phyloP scores from a whole-genome alignment of 352 stramenopile species.

The Peronosclerospora sorghi region DNA sequence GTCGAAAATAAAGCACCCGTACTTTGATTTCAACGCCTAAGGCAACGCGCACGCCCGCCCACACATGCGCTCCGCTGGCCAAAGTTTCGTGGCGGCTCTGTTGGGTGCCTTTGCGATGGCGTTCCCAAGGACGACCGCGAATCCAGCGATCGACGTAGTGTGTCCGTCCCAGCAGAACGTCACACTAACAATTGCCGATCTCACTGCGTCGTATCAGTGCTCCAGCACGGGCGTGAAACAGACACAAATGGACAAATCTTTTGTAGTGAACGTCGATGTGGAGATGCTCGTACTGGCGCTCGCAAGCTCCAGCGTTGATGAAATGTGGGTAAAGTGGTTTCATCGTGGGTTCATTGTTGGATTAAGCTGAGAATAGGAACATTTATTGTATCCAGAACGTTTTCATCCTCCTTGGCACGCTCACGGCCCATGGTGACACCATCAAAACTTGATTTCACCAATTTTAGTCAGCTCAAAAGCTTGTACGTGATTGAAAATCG shows the following conservation, averaged over 20 bases:
- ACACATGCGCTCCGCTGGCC: conserved; percentile 11
- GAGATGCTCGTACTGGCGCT: conserved; percentile 1
- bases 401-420: not conserved
- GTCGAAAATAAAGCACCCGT: conserved; percentile 5
- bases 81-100: conserved; percentile 4
- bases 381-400: not conserved
- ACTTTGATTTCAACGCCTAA: conserved; percentile 21
- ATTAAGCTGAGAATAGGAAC: not conserved
- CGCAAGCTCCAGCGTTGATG: not conserved
- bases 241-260: not conserved
- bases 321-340: not conserved
- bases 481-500: not conserved
- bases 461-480: not conserved
- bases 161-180: not conserved
- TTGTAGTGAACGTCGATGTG: conserved; percentile 1
- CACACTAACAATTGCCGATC: not conserved
- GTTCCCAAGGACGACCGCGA: not conserved
- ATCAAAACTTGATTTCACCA: not conserved
- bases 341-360: not conserved
- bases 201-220: conserved; percentile 1
- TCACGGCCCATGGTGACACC: not conserved
- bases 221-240: not conserved
- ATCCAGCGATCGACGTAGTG: not conserved
- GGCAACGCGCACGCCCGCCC: too few species aligned
- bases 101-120: not conserved